Base-by-base conservation (phyloP, 2,329 filamentous ascomycete genomes). In the Claviceps sp. region DNA sequence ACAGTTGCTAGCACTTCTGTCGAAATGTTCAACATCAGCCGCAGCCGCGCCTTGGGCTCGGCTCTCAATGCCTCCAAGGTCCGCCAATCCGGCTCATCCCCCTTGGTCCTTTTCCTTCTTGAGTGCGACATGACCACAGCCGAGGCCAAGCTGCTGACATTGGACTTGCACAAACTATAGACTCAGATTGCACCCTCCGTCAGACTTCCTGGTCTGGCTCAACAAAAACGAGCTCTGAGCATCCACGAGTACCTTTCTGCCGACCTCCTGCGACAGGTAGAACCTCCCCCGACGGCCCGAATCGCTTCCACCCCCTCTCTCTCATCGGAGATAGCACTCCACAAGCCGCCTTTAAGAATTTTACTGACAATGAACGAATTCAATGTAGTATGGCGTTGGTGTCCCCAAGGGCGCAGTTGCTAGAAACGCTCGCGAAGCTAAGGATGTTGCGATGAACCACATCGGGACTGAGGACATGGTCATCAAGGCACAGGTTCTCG, bases 211-310 rank as follows among this genome's bases (percentile, higher is more conserved):
- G 78, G 82, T 63, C 70, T 79, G 63, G 78, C 73, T 61, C 85
- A 93, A 72, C 90, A 96, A 74, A 81, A 79, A 72, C 82, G 93
- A 76, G 84, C 86, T 66, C 81, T 98, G 67, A 93, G 88, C 67
- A 95, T 98, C 66, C 93, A 98, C 78, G 93, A 98, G 77, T 97
- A 96, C 76, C 85, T 91, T 66, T 96, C 93, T 63, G 88, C 89
- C 63, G 87, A 90, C 70, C 84, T 98, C 61, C 80, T 98, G 65
- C 87, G 78, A 72, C 67, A 82, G 77, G 81, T 84, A 76, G 70
- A 54, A 53, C 56, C 55, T 48, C 57, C 50, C 51, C 52, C 56
- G 40, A 16, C 14, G 38, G 52, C 49, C 47, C 54, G 47, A 16
- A 45, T 6, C 42, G 5, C 20, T 16, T 13, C 20, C 20, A 5